Base-by-base conservation (phyloP, 2,329 filamentous ascomycete species). In the Chaetomiaceae sp. region DNA sequence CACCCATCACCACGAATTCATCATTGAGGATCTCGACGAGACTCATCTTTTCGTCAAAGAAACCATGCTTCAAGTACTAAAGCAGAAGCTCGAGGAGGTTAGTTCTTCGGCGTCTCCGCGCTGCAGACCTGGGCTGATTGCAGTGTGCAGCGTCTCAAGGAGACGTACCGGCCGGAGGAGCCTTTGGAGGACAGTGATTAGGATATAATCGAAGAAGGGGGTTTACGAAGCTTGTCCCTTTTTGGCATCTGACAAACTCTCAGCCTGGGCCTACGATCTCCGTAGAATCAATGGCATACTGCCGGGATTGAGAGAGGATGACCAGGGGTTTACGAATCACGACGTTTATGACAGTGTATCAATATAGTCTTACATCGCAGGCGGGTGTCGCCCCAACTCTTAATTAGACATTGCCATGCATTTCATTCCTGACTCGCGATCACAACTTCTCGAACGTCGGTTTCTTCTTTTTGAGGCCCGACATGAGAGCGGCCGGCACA, bases 401-500 rank as follows among this genome's bases (percentile, higher is more conserved):
- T 29, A 33, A 42, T 10, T 27, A 33, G 18, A 25, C 41, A 23
- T 34, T 18, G 5, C 2, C 7, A 40, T 11, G 20, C 7, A 16
- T n/a, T 8, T 20, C 14, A 5, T 10, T 16, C n/a, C 16, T 25
- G n/a, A 2, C 16, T 5, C 4, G 20, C 16, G 3, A 5, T 64
- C 70, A 96, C 64, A 96, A 71, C 74, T 96, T 97, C 68, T 85
- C 85, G 73, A 95, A 97, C 16, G 75, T 87, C 11, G 90, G 86
- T 66, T 81, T 91, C 60, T 77, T 85, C 79, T 87, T 95, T 70
- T 87, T 78, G 58, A 96, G 67, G 8, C 87, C 87, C 34, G 87
- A 89, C 66, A 87, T 66, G 67, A 96, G 75, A 1, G 91, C 90
- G 54, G 78, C 74, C 65, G 81, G 73, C 38, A 96, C 79, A 74